Conservation (phyloP, 306 rosid genomes). For the Dryas alaskensis region DNA sequence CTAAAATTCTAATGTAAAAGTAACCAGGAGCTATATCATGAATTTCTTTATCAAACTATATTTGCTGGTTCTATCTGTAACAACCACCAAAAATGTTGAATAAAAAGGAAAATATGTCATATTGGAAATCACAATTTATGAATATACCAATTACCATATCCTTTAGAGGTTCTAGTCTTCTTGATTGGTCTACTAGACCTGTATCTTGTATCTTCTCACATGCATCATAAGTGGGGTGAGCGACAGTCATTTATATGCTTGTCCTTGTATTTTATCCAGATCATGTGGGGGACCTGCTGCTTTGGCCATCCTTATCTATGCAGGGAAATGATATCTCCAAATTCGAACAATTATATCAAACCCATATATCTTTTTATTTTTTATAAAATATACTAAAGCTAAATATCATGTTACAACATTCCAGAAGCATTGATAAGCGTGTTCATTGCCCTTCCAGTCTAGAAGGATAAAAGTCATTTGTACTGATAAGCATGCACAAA, state of each 20-base stretch:
- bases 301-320: conserved; percentile 8
- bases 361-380: background rate
- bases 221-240: conserved; percentile 11
- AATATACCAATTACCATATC: background rate
- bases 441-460: background rate
- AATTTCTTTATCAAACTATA: too few species aligned
- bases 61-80: too few species aligned
- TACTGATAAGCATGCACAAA: background rate
- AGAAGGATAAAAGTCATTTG: background rate
- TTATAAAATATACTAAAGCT: conserved; percentile 4
- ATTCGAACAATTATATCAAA: conserved; percentile 6
- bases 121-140: background rate
- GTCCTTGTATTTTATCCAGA: conserved; percentile 18
- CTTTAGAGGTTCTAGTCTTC: background rate
- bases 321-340: conserved; percentile 14
- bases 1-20: background rate
- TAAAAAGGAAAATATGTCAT: background rate
- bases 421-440: background rate
- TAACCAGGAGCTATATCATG: background rate
- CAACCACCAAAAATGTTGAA: too few species aligned
- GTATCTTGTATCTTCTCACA: conserved; percentile 14
- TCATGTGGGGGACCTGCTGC: conserved; percentile 26
- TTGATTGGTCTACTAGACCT: conserved; percentile 6
- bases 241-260: conserved; percentile 15
- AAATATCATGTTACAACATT: background rate